Evolutionary conservation across 306 rosid species (phyloP).

Genomic region (Begonia fuchsioides): DNA sequence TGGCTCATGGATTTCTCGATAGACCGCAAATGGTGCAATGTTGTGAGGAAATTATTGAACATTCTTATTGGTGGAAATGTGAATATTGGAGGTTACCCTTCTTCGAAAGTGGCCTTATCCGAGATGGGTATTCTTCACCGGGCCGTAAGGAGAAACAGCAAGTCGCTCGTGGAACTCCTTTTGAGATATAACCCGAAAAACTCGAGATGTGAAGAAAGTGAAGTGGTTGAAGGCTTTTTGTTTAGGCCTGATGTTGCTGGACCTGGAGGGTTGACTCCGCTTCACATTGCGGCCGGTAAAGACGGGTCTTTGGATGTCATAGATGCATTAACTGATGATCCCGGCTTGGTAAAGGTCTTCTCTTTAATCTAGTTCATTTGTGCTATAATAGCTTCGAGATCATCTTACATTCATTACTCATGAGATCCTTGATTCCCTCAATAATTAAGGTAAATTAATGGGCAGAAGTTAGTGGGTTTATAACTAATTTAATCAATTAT

Average conservation of each 20-base stretch:
- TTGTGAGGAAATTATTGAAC: slow-evolving; percentile 56
- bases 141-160: slow-evolving; percentile 66
- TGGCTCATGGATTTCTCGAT: slow-evolving; percentile 79
- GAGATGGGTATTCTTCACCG: slow-evolving; percentile 68
- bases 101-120: slow-evolving; percentile 41
- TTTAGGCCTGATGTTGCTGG: slow-evolving; percentile 62
- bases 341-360: slow-evolving; percentile 48
- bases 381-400: not conserved
- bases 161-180: slow-evolving; percentile 58
- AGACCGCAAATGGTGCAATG: slow-evolving; percentile 85
- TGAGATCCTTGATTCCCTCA: no score
- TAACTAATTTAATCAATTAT: no score
- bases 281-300: slow-evolving; percentile 69
- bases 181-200: slow-evolving; percentile 48
- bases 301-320: slow-evolving; percentile 50
- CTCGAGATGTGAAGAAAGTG: slow-evolving; percentile 33
- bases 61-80: slow-evolving; percentile 53
- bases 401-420: not conserved
- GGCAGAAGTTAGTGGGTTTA: no score
- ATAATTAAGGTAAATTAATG: no score
- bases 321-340: slow-evolving; percentile 83
- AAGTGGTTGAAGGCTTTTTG: slow-evolving; percentile 24
- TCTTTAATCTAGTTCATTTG: no score
- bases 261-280: slow-evolving; percentile 74
- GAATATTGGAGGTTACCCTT: slow-evolving; percentile 39